Conservation (phyloP, 257 asterid genomes). For the Solanum chilense region DNA sequence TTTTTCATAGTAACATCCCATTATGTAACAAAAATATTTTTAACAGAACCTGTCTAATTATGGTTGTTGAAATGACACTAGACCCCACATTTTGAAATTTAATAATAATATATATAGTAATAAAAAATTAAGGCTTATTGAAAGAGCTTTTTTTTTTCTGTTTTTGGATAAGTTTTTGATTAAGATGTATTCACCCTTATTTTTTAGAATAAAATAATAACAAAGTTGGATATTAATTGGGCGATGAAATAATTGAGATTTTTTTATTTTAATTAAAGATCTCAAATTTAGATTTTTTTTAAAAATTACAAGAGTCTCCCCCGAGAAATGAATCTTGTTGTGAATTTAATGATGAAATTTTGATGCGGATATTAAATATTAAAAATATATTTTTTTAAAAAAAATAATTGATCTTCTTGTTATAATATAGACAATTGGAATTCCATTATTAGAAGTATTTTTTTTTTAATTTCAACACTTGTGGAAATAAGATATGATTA, state of each 20-base stretch:
- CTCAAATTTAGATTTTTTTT: rapidly evolving
- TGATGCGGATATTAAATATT: background rate
- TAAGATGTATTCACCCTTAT: background rate
- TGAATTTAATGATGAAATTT: background rate
- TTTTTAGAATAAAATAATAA: background rate
- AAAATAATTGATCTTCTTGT: background rate
- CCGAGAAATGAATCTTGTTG: background rate
- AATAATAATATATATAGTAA: background rate
- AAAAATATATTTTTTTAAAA: background rate
- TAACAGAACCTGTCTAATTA: background rate
- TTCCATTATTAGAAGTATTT: background rate
- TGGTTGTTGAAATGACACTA: background rate
- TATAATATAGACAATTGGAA: background rate
- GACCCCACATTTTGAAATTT: background rate
- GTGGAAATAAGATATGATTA: background rate
- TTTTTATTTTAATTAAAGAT: background rate
- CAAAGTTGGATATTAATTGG: background rate
- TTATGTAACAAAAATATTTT: background rate
- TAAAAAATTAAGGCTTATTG: background rate
- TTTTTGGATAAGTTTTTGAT: background rate
- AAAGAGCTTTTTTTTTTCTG: background rate
- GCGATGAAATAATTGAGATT: background rate
- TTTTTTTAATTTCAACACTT: background rate
- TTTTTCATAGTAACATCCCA: background rate
- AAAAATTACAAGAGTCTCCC: background rate